A percentile compares a stretch with the other conserved stretches of the same genome.
phyloP scores from a whole-genome alignment of 2,329 filamentous ascomycete species.

The Xylaria multiplex region DNA sequence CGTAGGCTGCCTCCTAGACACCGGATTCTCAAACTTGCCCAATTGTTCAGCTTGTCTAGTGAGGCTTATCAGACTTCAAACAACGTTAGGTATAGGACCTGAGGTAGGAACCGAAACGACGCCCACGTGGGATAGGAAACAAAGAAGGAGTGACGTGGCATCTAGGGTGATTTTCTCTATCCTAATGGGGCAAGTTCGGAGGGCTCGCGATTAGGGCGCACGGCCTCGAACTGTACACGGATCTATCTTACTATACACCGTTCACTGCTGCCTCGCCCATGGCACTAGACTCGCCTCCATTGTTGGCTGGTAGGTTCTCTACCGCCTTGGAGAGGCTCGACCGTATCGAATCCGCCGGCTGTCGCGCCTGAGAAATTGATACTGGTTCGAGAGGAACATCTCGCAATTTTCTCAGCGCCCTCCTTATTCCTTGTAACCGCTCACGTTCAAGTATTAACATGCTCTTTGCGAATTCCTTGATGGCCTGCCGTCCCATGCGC shows the following conservation, averaged over 20 bases:
- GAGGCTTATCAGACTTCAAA: conserved; percentile 13
- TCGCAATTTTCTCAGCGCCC: conserved; percentile 75
- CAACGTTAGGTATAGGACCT: not conserved
- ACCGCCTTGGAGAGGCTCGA: not conserved
- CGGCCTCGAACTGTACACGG: conserved; percentile 25
- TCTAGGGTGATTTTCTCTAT: not conserved
- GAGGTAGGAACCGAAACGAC: conserved; percentile 13
- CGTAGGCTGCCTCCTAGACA: conserved; percentile 24
- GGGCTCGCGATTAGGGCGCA: conserved; percentile 5
- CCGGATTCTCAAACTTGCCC: not conserved
- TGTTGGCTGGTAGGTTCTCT: not conserved
- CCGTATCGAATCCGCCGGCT: conserved; percentile 1
- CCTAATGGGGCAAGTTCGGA: conserved; percentile 1
- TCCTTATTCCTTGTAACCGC: conserved; percentile 80
- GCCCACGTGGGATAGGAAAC: conserved; percentile 11
- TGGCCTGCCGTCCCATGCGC: conserved; percentile 76
- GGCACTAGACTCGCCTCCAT: conserved; percentile 40
- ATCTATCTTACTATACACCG: conserved; percentile 38
- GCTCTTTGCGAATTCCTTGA: conserved; percentile 78
- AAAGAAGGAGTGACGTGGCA: conserved; percentile 9
- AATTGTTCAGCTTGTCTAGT: not conserved
- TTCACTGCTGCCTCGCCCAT: conserved; percentile 38
- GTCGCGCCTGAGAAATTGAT: not conserved
- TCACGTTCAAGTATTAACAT: conserved; percentile 85
- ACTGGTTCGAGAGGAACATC: conserved; percentile 39